Base-by-base conservation (phyloP, 2,329 filamentous ascomycete genomes). In the Cryphonectria nitschkei region DNA sequence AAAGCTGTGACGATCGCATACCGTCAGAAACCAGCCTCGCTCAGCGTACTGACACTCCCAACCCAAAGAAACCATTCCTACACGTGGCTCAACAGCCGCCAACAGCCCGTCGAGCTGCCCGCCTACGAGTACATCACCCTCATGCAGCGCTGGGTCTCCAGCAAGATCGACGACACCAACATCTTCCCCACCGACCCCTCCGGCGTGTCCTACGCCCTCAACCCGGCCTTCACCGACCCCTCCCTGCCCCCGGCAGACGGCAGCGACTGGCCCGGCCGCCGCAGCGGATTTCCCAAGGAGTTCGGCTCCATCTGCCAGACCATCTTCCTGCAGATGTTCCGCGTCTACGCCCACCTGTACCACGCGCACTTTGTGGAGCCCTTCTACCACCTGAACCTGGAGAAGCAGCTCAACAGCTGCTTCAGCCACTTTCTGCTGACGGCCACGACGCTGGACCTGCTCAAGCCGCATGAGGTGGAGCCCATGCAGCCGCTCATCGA, bases 241-340 rank as follows among this genome's bases (percentile, higher is more conserved):
- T 83, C 85, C 2, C 32, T 46, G 43, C 41, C 72, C 0, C 82
- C 90, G 6, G 84, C 85, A 6, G 67, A 37, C 64, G 72, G 80
- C 41, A 82, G 86, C 43, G 80, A 86, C 73, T 97, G 93, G 93
- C 85, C 95, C 70, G 93, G 93, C 75, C 93, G 94, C 82, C 87
- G 90, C 26, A 93, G 91, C 73, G 93, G 93, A 9, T 97, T 97
- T 79, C 93, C 93, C 2, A 87, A 89, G 75, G 90, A 91, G 58
- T 96, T 95, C 79, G 86, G 92, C 75, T 86, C 88, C 73, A 93
- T 95, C 77, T 93, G 93, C 84, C 92, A 93, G 82, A 89, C 89
- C 61, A 94, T 95, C 75, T 92, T 95, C 83, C 90, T 93, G 77
- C 93, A 95, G 81, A 96, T 97, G 89, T 95, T 97, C 84, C 90